Conservation (phyloP, 768 basidiomycete genomes). For the Hericium coralloides region DNA sequence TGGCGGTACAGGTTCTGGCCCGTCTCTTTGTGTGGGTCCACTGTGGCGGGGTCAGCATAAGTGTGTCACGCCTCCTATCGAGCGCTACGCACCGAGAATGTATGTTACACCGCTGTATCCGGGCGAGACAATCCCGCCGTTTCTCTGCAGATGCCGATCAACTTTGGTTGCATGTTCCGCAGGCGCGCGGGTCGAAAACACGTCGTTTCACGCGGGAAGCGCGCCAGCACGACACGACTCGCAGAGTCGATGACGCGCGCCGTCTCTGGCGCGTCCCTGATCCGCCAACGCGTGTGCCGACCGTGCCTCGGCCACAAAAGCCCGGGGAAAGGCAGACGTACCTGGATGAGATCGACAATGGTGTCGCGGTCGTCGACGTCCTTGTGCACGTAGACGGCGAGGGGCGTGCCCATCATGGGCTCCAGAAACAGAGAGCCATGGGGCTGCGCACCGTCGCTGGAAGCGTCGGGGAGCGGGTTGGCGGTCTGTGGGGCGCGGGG, state of each 20-base stretch:
- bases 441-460: constrained; percentile 19
- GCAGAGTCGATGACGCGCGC: no score
- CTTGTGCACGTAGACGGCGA: constrained; percentile 71
- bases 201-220: no score
- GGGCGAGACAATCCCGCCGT: constrained; percentile 65
- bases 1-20: constrained; percentile 78
- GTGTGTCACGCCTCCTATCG: neutral
- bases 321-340: constrained; percentile 29
- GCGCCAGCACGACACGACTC: no score
- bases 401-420: constrained; percentile 71
- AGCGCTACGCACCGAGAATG: constrained; percentile 54
- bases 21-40: constrained; percentile 69
- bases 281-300: neutral
- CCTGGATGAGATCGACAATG: constrained; percentile 56
- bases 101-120: constrained; percentile 75
- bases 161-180: neutral
- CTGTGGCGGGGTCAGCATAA: constrained; percentile 26
- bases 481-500: constrained; percentile 35
- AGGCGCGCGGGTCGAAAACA: no score
- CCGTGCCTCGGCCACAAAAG: constrained; percentile 2
- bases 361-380: constrained; percentile 64
- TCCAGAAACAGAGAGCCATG: constrained; percentile 55
- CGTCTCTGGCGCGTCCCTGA: neutral
- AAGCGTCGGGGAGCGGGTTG: constrained; percentile 17
- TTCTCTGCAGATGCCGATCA: constrained; percentile 38